phyloP scores from a whole-genome alignment of 495 filamentous ascomycete species.

The Xylaria sp. region DNA sequence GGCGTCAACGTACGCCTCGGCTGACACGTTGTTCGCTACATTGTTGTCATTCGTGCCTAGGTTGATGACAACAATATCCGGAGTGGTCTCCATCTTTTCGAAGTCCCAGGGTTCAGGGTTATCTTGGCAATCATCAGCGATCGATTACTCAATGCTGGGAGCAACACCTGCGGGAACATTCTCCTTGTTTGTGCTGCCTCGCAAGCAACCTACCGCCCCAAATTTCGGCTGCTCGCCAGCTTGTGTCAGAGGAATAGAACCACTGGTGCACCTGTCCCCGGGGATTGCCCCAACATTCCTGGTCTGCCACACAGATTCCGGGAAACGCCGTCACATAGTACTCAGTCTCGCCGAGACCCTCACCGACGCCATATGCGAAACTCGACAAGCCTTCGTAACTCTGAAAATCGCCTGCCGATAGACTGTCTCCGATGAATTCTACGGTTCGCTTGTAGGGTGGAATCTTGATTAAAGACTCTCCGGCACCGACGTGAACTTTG shows the following conservation, averaged over 20 bases:
- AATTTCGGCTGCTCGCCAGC: constrained; percentile 55
- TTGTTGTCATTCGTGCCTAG: constrained; percentile 74
- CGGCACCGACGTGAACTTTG: constrained; percentile 58
- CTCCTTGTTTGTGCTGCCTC: neutral
- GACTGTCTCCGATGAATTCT: constrained; percentile 70
- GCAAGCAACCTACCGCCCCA: constrained; percentile 52
- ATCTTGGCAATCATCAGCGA: constrained; percentile 34
- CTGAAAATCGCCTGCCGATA: constrained; percentile 66
- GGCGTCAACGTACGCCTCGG: constrained; percentile 58
- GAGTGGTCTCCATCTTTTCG: constrained; percentile 57
- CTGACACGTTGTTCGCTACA: constrained; percentile 62
- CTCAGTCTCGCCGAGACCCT: constrained; percentile 69
- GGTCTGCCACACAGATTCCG: constrained; percentile 66
- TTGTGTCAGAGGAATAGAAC: constrained; percentile 69
- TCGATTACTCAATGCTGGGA: neutral
- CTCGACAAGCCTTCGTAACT: constrained; percentile 68
- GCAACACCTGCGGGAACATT: neutral
- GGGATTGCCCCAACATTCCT: constrained; percentile 65
- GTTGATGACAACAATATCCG: constrained; percentile 72
- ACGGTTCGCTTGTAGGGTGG: constrained; percentile 60
- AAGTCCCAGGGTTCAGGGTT: constrained; percentile 68
- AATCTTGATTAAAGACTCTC: constrained; percentile 58
- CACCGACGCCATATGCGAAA: constrained; percentile 64
- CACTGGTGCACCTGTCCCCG: constrained; percentile 67
- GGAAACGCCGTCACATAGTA: constrained; percentile 68